Conservation (phyloP, 108 stramenopile genomes). For the Cylindrotheca fusiformis region DNA sequence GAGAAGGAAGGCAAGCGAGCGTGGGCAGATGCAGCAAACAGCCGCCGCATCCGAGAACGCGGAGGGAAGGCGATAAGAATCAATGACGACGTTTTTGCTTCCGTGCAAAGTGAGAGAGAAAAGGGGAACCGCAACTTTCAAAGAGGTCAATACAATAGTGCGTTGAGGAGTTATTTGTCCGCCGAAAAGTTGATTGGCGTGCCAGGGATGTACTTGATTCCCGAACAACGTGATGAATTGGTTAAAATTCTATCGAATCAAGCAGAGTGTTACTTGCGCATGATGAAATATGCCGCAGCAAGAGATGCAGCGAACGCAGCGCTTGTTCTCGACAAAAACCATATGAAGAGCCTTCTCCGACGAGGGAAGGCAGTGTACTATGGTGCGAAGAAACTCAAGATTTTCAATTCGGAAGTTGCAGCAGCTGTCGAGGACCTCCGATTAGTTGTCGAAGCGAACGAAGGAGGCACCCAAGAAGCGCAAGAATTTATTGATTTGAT, state of each 20-base stretch:
- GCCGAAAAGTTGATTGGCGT: slow-evolving; percentile 21
- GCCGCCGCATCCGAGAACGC: slow-evolving; percentile 13
- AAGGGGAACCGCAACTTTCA: slow-evolving; percentile 21
- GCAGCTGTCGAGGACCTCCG: slow-evolving; percentile 14
- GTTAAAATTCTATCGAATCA: slow-evolving; percentile 25
- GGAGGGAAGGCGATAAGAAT: slow-evolving; percentile 9
- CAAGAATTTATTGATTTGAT: slow-evolving; percentile 3
- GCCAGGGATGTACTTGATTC: slow-evolving; percentile 18
- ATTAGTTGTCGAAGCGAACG: slow-evolving; percentile 9
- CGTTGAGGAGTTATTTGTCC: slow-evolving; percentile 11
- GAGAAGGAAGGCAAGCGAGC: slow-evolving; percentile 21
- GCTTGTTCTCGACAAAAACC: slow-evolving; percentile 8
- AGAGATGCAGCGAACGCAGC: slow-evolving; percentile 7
- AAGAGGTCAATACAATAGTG: slow-evolving; percentile 22
- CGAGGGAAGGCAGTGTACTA: slow-evolving; percentile 14
- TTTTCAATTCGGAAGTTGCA: neutral
- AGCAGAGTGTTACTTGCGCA: slow-evolving; percentile 24
- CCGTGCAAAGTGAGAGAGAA: slow-evolving; percentile 1
- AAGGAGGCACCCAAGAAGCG: slow-evolving; percentile 5
- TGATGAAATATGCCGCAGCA: slow-evolving; percentile 12
- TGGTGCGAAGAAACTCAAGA: neutral
- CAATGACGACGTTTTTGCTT: neutral
- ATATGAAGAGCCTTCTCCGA: slow-evolving; percentile 19
- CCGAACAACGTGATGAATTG: slow-evolving; percentile 19
- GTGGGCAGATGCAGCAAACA: slow-evolving; percentile 14